Evolutionary conservation across 768 basidiomycete species (phyloP).

Genomic region (Agaricus blazei): DNA sequence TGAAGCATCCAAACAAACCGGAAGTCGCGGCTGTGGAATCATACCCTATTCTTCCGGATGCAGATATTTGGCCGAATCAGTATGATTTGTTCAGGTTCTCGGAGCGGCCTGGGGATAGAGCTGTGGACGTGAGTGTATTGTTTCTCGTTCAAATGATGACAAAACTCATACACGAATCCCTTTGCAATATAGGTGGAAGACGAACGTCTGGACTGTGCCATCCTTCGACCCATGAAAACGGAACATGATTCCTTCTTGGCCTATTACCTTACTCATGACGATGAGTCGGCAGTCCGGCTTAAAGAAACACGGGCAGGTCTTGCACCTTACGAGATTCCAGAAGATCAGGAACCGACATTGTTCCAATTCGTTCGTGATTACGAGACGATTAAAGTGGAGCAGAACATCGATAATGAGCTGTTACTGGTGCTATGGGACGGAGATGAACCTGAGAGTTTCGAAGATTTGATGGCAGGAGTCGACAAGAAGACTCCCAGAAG

Average conservation of each 20-base stretch:
- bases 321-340: slow-evolving; percentile 40
- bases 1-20: slow-evolving; percentile 79
- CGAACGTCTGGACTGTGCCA: slow-evolving; percentile 79
- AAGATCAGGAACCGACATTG: slow-evolving; percentile 59
- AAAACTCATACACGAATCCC: neutral
- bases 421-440: slow-evolving; percentile 70
- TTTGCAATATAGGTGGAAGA: slow-evolving; percentile 52
- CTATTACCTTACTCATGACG: slow-evolving; percentile 76
- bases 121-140: slow-evolving; percentile 49
- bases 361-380: slow-evolving; percentile 83
- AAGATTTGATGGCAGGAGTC: slow-evolving; percentile 30
- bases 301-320: slow-evolving; percentile 48
- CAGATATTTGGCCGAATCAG: slow-evolving; percentile 84
- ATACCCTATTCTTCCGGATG: slow-evolving; percentile 80
- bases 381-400: slow-evolving; percentile 82
- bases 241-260: slow-evolving; percentile 87
- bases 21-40: slow-evolving; percentile 72
- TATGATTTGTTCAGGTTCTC: slow-evolving; percentile 85
- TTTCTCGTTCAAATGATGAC: neutral
- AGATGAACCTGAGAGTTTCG: slow-evolving; percentile 25
- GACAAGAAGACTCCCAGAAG: slow-evolving; percentile 21
- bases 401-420: slow-evolving; percentile 83
- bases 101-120: slow-evolving; percentile 78
- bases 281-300: slow-evolving; percentile 62
- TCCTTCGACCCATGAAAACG: slow-evolving; percentile 82